Evolutionary conservation across 768 basidiomycete genomes (phyloP).

Genomic region (Russula virescens): DNA sequence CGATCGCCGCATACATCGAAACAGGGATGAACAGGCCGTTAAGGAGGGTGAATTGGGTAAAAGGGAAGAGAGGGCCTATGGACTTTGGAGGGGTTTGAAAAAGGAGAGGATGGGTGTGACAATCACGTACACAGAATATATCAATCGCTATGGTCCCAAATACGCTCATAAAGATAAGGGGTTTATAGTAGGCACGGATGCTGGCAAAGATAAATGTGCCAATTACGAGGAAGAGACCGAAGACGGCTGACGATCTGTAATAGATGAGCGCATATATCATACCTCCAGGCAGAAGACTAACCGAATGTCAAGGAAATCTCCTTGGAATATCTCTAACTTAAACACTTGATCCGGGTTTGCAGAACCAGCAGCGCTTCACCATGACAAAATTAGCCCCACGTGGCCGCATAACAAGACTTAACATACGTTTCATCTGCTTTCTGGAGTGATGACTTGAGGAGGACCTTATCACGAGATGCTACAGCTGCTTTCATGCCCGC

Average conservation of each 20-base stretch:
- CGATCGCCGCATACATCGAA: slow-evolving; percentile 45
- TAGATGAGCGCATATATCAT: neutral
- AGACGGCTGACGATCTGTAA: slow-evolving; percentile 39
- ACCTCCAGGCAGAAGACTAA: slow-evolving; percentile 11
- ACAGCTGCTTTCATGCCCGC: slow-evolving; percentile 49
- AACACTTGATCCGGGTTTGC: slow-evolving; percentile 37
- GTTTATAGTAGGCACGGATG: slow-evolving; percentile 42
- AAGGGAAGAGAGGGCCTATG: slow-evolving; percentile 48
- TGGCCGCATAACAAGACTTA: neutral
- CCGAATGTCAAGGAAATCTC: slow-evolving; percentile 45
- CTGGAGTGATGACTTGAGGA: slow-evolving; percentile 30
- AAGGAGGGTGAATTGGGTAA: slow-evolving; percentile 39
- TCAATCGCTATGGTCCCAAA: slow-evolving; percentile 46
- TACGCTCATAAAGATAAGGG: slow-evolving; percentile 40
- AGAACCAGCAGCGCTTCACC: slow-evolving; percentile 31
- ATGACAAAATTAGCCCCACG: neutral
- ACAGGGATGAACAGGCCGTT: slow-evolving; percentile 41
- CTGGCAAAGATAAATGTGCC: slow-evolving; percentile 41
- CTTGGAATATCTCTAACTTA: slow-evolving; percentile 41
- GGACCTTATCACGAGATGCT: slow-evolving; percentile 33
- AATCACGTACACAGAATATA: slow-evolving; percentile 35
- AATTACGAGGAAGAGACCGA: slow-evolving; percentile 45
- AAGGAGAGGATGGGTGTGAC: neutral
- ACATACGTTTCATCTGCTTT: slow-evolving; percentile 32
- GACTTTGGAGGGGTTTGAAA: slow-evolving; percentile 27